phyloP scores from a whole-genome alignment of 169 alveolate genomes.

The Perkinsus marinus region DNA sequence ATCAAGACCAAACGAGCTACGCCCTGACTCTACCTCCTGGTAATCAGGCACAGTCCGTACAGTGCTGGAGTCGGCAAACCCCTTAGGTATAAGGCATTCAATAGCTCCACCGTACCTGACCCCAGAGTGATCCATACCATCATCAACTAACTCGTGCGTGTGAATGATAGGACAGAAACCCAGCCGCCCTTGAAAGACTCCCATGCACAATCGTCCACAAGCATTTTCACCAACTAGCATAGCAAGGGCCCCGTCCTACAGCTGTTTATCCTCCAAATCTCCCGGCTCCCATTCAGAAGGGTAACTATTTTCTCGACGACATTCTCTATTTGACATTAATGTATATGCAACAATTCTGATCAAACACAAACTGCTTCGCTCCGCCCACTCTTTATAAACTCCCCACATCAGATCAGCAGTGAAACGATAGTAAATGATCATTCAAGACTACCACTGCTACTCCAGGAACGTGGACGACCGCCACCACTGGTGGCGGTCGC shows the following conservation, averaged over 20 bases:
- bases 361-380: not conserved
- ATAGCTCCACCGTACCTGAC: not conserved
- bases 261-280: not conserved
- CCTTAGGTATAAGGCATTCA: not conserved
- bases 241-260: too few species aligned
- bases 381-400: not conserved
- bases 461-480: not conserved
- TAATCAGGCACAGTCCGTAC: not conserved
- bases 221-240: too few species aligned
- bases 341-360: too few species aligned
- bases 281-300: not conserved
- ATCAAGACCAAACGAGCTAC: too few species aligned
- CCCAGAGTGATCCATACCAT: too few species aligned
- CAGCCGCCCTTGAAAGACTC: too few species aligned
- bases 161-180: too few species aligned
- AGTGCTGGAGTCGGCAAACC: not conserved
- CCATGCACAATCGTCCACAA: too few species aligned
- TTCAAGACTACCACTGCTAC: not conserved
- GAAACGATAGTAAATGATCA: not conserved
- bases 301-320: too few species aligned
- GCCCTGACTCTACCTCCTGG: not conserved
- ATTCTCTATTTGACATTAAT: not conserved
- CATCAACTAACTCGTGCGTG: too few species aligned
- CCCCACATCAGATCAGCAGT: not conserved
- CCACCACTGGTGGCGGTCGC: not conserved